Conservation (phyloP, 2,329 filamentous ascomycete species). For the Ceratocystis diversiconidia region DNA sequence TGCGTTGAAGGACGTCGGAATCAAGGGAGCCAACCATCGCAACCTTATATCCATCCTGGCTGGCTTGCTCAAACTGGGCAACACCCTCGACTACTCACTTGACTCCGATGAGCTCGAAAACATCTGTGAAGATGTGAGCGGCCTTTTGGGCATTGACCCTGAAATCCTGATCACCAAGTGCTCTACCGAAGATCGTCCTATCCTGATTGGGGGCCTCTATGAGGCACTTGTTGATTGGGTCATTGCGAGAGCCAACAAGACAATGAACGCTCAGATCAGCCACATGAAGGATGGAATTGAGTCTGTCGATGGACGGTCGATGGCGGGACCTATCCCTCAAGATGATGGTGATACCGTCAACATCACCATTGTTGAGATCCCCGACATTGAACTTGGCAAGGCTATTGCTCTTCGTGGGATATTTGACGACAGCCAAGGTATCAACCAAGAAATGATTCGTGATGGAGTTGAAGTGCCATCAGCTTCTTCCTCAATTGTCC, state of each 20-base stretch:
- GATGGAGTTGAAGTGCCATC: conserved; percentile 69
- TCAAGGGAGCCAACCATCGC: conserved; percentile 71
- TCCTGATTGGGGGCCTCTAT: conserved; percentile 75
- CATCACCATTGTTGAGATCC: conserved; percentile 77
- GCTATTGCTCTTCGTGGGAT: conserved; percentile 78
- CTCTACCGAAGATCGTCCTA: conserved; percentile 69
- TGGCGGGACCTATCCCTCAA: conserved; percentile 31
- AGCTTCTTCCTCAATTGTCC: conserved; percentile 66
- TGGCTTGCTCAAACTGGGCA: conserved; percentile 78
- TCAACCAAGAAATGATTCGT: conserved; percentile 94
- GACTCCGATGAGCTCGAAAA: conserved; percentile 76
- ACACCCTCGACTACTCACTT: conserved; percentile 71
- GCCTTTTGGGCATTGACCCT: conserved; percentile 72
- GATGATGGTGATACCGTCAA: conserved; percentile 72
- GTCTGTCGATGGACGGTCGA: conserved; percentile 49
- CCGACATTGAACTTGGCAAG: conserved; percentile 65
- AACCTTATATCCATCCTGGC: conserved; percentile 76
- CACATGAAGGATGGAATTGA: conserved; percentile 51
- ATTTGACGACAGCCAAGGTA: conserved; percentile 83
- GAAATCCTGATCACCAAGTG: conserved; percentile 67
- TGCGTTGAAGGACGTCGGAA: conserved; percentile 79
- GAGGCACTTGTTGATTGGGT: conserved; percentile 94
- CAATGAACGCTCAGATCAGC: conserved; percentile 63
- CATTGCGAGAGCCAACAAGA: conserved; percentile 70
- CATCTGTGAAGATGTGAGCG: conserved; percentile 79